phyloP scores from a whole-genome alignment of 176 grass and related monocot genomes.

The Carex kokanica region DNA sequence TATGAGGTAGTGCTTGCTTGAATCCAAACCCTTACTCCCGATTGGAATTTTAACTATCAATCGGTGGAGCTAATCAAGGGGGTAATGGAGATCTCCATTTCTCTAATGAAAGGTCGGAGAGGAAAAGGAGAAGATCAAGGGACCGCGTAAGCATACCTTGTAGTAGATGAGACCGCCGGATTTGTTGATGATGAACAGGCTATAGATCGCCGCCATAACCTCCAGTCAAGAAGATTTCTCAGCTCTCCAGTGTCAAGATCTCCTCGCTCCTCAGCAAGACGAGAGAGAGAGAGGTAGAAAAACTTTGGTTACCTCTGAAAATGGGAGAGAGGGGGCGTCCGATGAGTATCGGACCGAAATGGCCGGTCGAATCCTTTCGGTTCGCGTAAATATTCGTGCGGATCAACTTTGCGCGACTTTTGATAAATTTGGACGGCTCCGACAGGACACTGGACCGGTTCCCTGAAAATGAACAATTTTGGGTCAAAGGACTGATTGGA shows the following conservation, averaged over 20 bases:
- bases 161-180: conserved; percentile 94
- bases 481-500: not conserved
- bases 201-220: conserved; percentile 75
- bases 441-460: too few relatives aligned
- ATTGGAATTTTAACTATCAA: not conserved
- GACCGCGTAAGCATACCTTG: conserved; percentile 40
- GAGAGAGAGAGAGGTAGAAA: not conserved
- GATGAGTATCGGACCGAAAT: too few relatives aligned
- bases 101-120: not conserved
- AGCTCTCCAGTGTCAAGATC: conserved; percentile 15
- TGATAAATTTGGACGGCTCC: too few relatives aligned
- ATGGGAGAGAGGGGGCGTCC: too few relatives aligned
- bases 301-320: not conserved
- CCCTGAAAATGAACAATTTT: not conserved
- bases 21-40: not conserved
- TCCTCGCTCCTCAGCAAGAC: not conserved
- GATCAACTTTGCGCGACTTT: too few relatives aligned
- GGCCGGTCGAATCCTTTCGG: too few relatives aligned
- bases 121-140: conserved; percentile 11
- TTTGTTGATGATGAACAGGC: conserved; percentile 97
- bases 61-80: not conserved
- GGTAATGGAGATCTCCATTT: conserved; percentile 3
- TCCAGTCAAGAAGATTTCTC: not conserved
- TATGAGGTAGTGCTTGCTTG: not conserved
- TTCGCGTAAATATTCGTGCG: too few relatives aligned